Percentiles rank a stretch among this genome's conserved stretches.
phyloP scores from a whole-genome alignment of 768 basidiomycete species.

The Austroboletus eburneus region DNA sequence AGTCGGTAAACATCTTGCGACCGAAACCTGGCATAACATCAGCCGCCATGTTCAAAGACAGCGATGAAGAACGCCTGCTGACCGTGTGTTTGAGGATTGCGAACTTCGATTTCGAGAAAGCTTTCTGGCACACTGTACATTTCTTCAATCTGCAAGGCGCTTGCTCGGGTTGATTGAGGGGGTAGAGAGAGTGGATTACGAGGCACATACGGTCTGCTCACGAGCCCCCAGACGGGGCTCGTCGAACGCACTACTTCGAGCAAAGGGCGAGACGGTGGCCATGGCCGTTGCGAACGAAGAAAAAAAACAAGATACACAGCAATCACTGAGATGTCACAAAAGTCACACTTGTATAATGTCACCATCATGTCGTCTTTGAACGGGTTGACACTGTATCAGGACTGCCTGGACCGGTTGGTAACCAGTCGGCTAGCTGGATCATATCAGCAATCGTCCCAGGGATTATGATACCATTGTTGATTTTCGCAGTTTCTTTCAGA shows the following conservation, averaged over 20 bases:
- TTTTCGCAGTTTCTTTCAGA: too few relatives aligned
- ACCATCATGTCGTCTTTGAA: too few relatives aligned
- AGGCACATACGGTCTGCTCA: conserved; percentile 51
- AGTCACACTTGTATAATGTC: conserved; percentile 20
- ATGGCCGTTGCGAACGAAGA: conserved; percentile 26
- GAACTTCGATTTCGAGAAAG: conserved; percentile 95
- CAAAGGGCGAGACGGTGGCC: conserved; percentile 51
- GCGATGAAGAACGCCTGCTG: neutral
- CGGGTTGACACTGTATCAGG: too few relatives aligned
- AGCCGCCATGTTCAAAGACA: neutral
- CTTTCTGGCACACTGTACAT: conserved; percentile 98
- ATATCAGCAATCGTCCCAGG: too few relatives aligned
- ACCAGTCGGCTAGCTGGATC: too few relatives aligned
- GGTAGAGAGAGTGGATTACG: conserved; percentile 2
- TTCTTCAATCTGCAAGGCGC: conserved; percentile 75
- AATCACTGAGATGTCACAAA: conserved; percentile 13
- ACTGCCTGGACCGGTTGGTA: too few relatives aligned
- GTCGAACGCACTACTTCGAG: conserved; percentile 56
- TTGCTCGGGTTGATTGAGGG: conserved; percentile 33
- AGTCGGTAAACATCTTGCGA: conserved; percentile 99
- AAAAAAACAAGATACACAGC: conserved; percentile 20
- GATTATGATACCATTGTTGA: too few relatives aligned
- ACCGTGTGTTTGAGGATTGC: conserved; percentile 98
- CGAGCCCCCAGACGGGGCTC: conserved; percentile 45
- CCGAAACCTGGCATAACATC: conserved; percentile 62